Conservation (phyloP, 371 early-diverging fungal genomes). For the Aphelidium insulamus region DNA sequence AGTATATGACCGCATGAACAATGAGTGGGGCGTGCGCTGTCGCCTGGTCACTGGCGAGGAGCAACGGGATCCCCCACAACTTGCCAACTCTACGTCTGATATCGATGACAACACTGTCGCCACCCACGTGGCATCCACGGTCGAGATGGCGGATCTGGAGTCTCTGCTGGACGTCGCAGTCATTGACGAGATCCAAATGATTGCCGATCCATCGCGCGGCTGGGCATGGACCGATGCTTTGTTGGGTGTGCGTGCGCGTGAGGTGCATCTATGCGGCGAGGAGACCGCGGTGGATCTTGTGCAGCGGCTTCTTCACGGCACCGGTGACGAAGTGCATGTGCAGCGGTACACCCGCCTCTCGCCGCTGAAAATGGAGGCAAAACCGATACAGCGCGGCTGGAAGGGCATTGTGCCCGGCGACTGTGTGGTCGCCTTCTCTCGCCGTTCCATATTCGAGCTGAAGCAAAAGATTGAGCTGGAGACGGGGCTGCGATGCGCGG, state of each 20-base stretch:
- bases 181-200: slow-evolving; percentile 91
- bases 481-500: slow-evolving; percentile 59
- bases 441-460: slow-evolving; percentile 46
- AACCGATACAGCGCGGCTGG: slow-evolving; percentile 28
- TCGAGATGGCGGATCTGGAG: slow-evolving; percentile 64
- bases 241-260: slow-evolving; percentile 52
- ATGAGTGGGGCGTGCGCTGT: slow-evolving; percentile 40
- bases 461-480: slow-evolving; percentile 49
- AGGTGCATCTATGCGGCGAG: slow-evolving; percentile 87
- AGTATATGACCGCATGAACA: slow-evolving; percentile 63
- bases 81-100: slow-evolving; percentile 8
- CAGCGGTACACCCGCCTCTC: slow-evolving; percentile 58
- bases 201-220: slow-evolving; percentile 60
- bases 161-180: slow-evolving; percentile 60
- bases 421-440: slow-evolving; percentile 68
- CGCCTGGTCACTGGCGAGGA: slow-evolving; percentile 84
- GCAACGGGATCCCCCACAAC: slow-evolving; percentile 20
- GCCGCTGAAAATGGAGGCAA: slow-evolving; percentile 23
- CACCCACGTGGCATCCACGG: slow-evolving; percentile 42
- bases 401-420: slow-evolving; percentile 49
- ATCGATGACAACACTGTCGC: slow-evolving; percentile 10
- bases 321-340: slow-evolving; percentile 59
- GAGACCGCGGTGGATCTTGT: slow-evolving; percentile 60
- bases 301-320: slow-evolving; percentile 33
- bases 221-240: slow-evolving; percentile 92